Evolutionary conservation across 768 basidiomycete genomes (phyloP).

Genomic region (Cystofilobasidium capitatum): DNA sequence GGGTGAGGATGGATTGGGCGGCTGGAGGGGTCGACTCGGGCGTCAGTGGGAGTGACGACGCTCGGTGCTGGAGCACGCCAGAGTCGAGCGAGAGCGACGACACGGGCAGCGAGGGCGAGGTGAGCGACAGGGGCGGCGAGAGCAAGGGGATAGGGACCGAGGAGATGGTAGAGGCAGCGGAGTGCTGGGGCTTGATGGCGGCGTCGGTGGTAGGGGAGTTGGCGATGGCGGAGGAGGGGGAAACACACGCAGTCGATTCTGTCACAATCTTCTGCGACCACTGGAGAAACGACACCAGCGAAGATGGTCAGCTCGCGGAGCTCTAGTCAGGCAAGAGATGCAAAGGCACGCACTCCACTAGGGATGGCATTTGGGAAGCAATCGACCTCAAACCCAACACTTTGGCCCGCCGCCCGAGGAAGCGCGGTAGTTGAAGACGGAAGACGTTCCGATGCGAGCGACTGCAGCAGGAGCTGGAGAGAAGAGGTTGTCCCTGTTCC

Average conservation of each 20-base stretch:
- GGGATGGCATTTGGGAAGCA: slow-evolving; percentile 9
- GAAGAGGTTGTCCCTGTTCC: slow-evolving; percentile 16
- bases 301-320: not conserved
- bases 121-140: slow-evolving; percentile 7
- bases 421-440: slow-evolving; percentile 5
- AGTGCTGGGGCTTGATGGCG: not conserved
- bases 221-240: slow-evolving; percentile 1
- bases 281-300: not conserved
- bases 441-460: not conserved
- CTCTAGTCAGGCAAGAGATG: not conserved
- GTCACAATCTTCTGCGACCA: not conserved
- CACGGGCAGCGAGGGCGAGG: not conserved
- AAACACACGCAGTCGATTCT: not conserved
- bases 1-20: not conserved
- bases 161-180: not conserved
- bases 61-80: not conserved
- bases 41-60: not conserved
- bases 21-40: slow-evolving; percentile 18
- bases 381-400: slow-evolving; percentile 25
- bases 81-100: no score
- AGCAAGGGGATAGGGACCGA: slow-evolving; percentile 4
- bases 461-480: slow-evolving; percentile 3
- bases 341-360: slow-evolving; percentile 1
- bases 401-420: slow-evolving; percentile 8
- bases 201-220: not conserved